Conservation (phyloP, 768 basidiomycete genomes). For the Termitomyces titanicus region DNA sequence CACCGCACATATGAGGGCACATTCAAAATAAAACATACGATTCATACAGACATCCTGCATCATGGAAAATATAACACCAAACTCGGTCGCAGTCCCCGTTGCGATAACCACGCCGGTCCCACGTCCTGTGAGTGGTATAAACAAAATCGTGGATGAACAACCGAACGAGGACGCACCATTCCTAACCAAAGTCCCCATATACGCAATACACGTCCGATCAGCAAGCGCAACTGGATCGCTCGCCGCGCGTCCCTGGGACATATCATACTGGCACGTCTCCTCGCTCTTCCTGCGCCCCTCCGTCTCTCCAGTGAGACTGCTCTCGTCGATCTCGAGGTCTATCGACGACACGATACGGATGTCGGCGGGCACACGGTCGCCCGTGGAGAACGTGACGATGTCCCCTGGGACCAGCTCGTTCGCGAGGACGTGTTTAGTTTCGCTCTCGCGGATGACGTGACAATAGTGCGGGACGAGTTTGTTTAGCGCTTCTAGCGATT, state of each 20-base stretch:
- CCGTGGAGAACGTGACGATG: constrained; percentile 83
- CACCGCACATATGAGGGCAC: not conserved
- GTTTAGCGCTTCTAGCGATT: constrained; percentile 91
- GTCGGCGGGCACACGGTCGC: constrained; percentile 94
- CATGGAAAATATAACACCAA: constrained; percentile 96
- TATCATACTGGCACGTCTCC: constrained; percentile 49
- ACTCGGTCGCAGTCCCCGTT: constrained; percentile 82
- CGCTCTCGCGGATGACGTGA: constrained; percentile 79
- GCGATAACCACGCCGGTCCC: constrained; percentile 89
- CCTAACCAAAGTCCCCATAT: constrained; percentile 94
- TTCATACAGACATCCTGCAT: constrained; percentile 79
- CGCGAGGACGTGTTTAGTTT: constrained; percentile 77
- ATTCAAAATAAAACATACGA: constrained; percentile 6
- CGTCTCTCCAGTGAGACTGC: constrained; percentile 93
- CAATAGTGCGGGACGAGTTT: constrained; percentile 97
- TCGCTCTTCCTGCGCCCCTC: constrained; percentile 67
- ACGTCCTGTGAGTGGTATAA: constrained; percentile 45
- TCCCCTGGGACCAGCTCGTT: constrained; percentile 98
- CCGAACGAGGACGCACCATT: constrained; percentile 56
- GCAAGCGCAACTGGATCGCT: constrained; percentile 60
- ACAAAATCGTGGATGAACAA: not conserved
- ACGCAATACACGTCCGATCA: constrained; percentile 84
- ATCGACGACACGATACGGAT: constrained; percentile 78
- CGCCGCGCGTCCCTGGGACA: constrained; percentile 17
- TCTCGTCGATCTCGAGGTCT: constrained; percentile 93